Evolutionary conservation across 1,139 yeast species (phyloP), one percentile per base, ranked within the genome.

Genomic region (Suhomyces yuchorum): DNA sequence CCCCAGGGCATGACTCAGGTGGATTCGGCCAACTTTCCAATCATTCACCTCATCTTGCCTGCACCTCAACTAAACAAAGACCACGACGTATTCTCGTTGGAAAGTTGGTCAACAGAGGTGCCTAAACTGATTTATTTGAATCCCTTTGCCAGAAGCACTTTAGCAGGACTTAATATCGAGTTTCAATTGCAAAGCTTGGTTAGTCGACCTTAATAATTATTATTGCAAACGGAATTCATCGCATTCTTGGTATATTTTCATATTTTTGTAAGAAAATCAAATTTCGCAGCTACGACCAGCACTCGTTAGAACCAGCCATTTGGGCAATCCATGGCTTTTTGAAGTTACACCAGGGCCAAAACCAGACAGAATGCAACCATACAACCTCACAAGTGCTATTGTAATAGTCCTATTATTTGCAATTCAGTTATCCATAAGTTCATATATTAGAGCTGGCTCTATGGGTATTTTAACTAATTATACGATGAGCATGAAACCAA

Each of bases 1-100:
- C 62, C 71, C 34, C 86, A 83, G 50, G 91, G 86, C 0, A 66
- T 78, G 34, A 67, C 69, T 6, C 82, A 83, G 46, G 72, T 86
- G 53, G 81, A 85, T 51, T 68, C 70, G 12, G 61, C 80, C n/a
- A 63, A 67, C 14, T 67, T 82, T 41, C 91, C 93, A 1, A 61
- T 86, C 48, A 66, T 83, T 2, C 84, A 76, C 57, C 32, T 54
- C 3, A 28, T 20, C 4, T 37, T 48, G 15, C 40, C 51, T 11
- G 44, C 48, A 9, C 44, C 51, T 3, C 49, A 45, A 24, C 35
- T 34, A 9, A 12, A 9, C 15, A 36, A 26, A 22, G 37, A 30
- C 11, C 22, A 18, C 4, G 41, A 44, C 14, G 17, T 39, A 0
- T 44, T 2, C 81, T 73, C 57, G 66, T 70, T 69, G 3, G 53